Percentiles rank a stretch among this genome's conserved stretches.
Evolutionary conservation across 1,139 yeast species (phyloP).

Genomic region (Sugiyamaella japonica): DNA sequence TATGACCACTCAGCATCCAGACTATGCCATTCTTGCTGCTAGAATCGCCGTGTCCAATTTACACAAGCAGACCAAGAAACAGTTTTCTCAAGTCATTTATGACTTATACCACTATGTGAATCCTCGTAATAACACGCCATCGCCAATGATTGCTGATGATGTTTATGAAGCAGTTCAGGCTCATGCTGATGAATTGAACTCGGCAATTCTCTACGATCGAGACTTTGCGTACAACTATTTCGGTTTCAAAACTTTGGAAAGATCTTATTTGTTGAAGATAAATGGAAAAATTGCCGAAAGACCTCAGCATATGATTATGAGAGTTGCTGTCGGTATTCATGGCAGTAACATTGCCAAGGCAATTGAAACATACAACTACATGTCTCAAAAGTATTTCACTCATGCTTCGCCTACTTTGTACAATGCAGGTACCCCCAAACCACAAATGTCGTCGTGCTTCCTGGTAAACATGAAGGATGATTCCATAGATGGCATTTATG

Average conservation of each 20-base stretch:
- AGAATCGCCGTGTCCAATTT: slow-evolving; percentile 89
- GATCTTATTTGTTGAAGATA: slow-evolving; percentile 73
- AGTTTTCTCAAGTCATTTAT: slow-evolving; percentile 74
- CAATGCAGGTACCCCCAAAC: slow-evolving; percentile 86
- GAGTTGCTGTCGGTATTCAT: slow-evolving; percentile 87
- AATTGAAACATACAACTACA: slow-evolving; percentile 76
- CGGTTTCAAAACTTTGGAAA: slow-evolving; percentile 84
- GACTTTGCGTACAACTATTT: slow-evolving; percentile 82
- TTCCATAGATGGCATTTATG: slow-evolving; percentile 87
- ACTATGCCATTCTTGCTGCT: slow-evolving; percentile 92
- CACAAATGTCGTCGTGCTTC: slow-evolving; percentile 89
- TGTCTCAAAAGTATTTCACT: slow-evolving; percentile 82
- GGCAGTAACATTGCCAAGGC: slow-evolving; percentile 70
- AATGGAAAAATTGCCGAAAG: slow-evolving; percentile 80
- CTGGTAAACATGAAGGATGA: slow-evolving; percentile 86
- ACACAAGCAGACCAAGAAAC: slow-evolving; percentile 91
- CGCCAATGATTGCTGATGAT: slow-evolving; percentile 82
- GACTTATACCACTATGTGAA: slow-evolving; percentile 73
- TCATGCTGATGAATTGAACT: slow-evolving; percentile 69
- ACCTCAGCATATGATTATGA: slow-evolving; percentile 87
- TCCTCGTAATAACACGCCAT: slow-evolving; percentile 69
- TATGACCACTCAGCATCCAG: slow-evolving; percentile 96
- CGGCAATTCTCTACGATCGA: slow-evolving; percentile 80
- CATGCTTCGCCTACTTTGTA: slow-evolving; percentile 90
- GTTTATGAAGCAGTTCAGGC: slow-evolving; percentile 62